Conservation (phyloP, 495 filamentous ascomycete species). For the Geopyxis carbonaria region DNA sequence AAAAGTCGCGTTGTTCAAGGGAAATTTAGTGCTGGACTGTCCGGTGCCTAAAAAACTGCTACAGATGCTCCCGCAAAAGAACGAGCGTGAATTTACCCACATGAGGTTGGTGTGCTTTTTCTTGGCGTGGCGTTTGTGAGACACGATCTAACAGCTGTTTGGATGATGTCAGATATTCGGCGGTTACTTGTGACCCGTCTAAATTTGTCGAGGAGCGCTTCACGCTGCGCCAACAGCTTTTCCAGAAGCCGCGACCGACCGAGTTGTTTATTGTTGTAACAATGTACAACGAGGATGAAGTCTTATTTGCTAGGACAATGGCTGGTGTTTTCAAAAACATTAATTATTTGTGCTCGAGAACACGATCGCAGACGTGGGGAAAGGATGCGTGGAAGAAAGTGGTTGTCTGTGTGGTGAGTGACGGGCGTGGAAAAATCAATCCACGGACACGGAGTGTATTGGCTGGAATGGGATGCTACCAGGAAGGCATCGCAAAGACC, state of each 20-base stretch:
- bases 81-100: slow-evolving; percentile 91
- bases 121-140: neutral
- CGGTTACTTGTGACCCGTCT: slow-evolving; percentile 84
- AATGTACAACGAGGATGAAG: slow-evolving; percentile 99
- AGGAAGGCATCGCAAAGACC: slow-evolving; percentile 97
- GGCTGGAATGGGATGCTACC: slow-evolving; percentile 87
- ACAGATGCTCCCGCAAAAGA: slow-evolving; percentile 55
- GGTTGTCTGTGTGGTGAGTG: slow-evolving; percentile 94
- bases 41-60: slow-evolving; percentile 82
- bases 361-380: slow-evolving; percentile 90
- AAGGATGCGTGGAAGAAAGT: slow-evolving; percentile 99
- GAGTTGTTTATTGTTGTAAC: slow-evolving; percentile 97
- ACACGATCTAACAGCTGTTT: too few species aligned
- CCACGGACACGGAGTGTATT: slow-evolving; percentile 75
- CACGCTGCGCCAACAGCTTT: slow-evolving; percentile 83
- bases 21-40: slow-evolving; percentile 94
- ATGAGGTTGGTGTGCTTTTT: slow-evolving; percentile 37
- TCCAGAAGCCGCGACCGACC: slow-evolving; percentile 81
- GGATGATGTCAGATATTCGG: slow-evolving; percentile 58
- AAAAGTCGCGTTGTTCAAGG: slow-evolving; percentile 89
- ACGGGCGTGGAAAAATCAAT: slow-evolving; percentile 97
- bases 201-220: slow-evolving; percentile 80
- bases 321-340: slow-evolving; percentile 97
- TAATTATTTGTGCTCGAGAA: slow-evolving; percentile 85
- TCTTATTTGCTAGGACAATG: slow-evolving; percentile 91